phyloP scores from a whole-genome alignment of 2,329 filamentous ascomycete species.

The Aspergillus pseudoglaucus region DNA sequence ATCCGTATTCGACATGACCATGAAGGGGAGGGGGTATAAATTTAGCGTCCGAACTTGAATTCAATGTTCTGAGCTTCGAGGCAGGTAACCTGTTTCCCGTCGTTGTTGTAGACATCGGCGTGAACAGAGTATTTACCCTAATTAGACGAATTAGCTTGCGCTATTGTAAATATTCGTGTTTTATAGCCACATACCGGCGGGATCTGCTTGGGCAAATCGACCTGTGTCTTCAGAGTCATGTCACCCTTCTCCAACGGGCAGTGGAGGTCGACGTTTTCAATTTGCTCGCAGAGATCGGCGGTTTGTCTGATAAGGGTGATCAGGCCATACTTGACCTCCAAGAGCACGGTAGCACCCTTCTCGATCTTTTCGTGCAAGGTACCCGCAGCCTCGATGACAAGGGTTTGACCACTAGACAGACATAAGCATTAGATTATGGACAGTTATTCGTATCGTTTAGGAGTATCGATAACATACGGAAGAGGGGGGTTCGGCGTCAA shows the following conservation, averaged over 20 bases:
- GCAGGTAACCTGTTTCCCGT: conserved; percentile 75
- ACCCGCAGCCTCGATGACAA: conserved; percentile 73
- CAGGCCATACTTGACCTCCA: conserved; percentile 89
- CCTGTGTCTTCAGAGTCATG: conserved; percentile 67
- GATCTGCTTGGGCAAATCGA: conserved; percentile 78
- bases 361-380: conserved; percentile 66
- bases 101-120: conserved; percentile 73
- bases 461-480: conserved; percentile 55
- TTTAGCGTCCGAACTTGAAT: conserved; percentile 16
- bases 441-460: not conserved
- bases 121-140: conserved; percentile 85
- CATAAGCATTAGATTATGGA: conserved; percentile 5
- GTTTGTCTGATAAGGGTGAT: conserved; percentile 79
- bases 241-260: conserved; percentile 82
- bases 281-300: conserved; percentile 81
- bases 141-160: conserved; percentile 6
- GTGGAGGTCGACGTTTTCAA: conserved; percentile 77
- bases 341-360: conserved; percentile 70
- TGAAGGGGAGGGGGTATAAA: not conserved
- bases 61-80: conserved; percentile 56
- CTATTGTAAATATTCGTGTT: not conserved
- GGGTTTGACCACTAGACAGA: conserved; percentile 60
- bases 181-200: conserved; percentile 63
- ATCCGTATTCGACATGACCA: not conserved
- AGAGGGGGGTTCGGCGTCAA: conserved; percentile 77